A percentile compares a stretch with the other conserved stretches of the same genome.
These are phyloP conservation scores for Calonectria pseudoreteaudii DNA, from an alignment of 2,329 filamentous ascomycete genomes.

Conservation along the genomic window DNA sequence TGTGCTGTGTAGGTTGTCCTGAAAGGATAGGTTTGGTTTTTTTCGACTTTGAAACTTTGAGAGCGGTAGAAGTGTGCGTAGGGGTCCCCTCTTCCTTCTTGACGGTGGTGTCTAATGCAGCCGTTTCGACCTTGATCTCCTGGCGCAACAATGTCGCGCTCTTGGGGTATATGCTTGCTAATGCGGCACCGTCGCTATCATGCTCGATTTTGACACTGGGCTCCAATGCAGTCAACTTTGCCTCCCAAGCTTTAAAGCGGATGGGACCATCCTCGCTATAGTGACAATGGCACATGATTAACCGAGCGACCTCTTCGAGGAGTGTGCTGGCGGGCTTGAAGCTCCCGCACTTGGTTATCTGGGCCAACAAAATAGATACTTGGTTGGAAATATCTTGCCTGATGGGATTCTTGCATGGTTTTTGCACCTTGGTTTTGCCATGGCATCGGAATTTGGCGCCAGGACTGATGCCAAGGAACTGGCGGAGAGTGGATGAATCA, in stretches of 20 bases:
- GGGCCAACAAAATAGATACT: conserved; percentile 21
- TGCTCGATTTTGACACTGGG: conserved; percentile 28
- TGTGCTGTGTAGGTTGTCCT: conserved; percentile 20
- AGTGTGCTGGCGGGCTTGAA: conserved; percentile 27
- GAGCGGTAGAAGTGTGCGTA: neutral
- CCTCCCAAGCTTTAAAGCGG: conserved; percentile 29
- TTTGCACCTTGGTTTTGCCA: neutral
- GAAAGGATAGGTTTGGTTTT: neutral
- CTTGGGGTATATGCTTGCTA: neutral
- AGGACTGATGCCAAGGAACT: conserved; percentile 15
- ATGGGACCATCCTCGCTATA: neutral
- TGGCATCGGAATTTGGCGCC: conserved; percentile 23
- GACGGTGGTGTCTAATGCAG: neutral
- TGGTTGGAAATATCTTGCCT: conserved; percentile 9
- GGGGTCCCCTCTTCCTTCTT: neutral
- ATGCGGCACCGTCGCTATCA: neutral
- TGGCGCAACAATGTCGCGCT: neutral
- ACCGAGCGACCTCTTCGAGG: conserved; percentile 26
- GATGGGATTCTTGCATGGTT: conserved; percentile 9
- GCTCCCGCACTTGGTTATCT: conserved; percentile 21
- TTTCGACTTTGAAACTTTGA: neutral
- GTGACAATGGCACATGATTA: conserved; percentile 30
- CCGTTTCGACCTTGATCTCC: conserved; percentile 3
- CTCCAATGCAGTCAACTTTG: conserved; percentile 10
- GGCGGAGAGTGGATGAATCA: conserved; percentile 3